These are phyloP conservation scores for Penicillium maclennaniae DNA, from an alignment of 495 filamentous ascomycete genomes.

Conservation along the genomic window DNA sequence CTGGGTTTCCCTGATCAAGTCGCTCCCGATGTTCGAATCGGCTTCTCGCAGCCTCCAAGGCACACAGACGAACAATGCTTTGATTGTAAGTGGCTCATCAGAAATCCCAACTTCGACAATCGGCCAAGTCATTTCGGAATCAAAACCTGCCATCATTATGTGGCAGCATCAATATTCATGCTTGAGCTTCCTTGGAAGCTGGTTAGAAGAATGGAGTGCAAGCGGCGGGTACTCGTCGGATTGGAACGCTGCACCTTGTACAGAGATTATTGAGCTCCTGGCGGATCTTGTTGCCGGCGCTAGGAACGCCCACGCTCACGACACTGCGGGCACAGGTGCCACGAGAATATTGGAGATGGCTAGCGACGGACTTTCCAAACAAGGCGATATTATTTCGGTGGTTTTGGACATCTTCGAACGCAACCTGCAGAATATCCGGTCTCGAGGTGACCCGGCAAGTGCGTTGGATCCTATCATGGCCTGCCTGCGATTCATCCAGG, in stretches of 20 bases:
- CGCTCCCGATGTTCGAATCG: slow-evolving; percentile 39
- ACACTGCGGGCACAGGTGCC: slow-evolving; percentile 32
- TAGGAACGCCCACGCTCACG: slow-evolving; percentile 24
- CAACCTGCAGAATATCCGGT: slow-evolving; percentile 59
- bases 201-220: slow-evolving; percentile 57
- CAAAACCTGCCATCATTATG: slow-evolving; percentile 58
- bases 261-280: slow-evolving; percentile 62
- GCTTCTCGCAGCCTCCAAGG: slow-evolving; percentile 17
- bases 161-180: slow-evolving; percentile 75
- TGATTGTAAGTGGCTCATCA: slow-evolving; percentile 39
- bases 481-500: slow-evolving; percentile 75
- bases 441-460: slow-evolving; percentile 47
- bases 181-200: slow-evolving; percentile 69
- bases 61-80: slow-evolving; percentile 25
- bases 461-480: slow-evolving; percentile 61
- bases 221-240: slow-evolving; percentile 33
- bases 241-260: slow-evolving; percentile 46
- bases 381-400: slow-evolving; percentile 74
- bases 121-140: slow-evolving; percentile 67
- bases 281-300: slow-evolving; percentile 49
- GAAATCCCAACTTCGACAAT: slow-evolving; percentile 56
- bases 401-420: slow-evolving; percentile 81
- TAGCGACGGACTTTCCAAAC: slow-evolving; percentile 67
- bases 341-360: slow-evolving; percentile 62
- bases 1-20: slow-evolving; percentile 40